Conservation (phyloP, 441 rosid genomes). For the Eruca vesicaria region DNA sequence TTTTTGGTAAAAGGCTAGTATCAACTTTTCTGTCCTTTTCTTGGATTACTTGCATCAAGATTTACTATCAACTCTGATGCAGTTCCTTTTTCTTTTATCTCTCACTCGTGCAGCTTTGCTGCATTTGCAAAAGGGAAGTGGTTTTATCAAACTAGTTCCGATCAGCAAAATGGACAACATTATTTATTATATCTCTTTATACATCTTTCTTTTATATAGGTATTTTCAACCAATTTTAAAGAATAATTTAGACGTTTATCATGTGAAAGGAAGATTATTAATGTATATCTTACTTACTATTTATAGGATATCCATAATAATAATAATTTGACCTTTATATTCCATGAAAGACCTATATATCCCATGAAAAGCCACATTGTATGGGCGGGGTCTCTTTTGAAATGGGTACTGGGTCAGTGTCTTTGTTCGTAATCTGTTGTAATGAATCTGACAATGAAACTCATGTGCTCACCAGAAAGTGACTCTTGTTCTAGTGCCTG, state of each 20-base stretch:
- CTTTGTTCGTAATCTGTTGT: slow-evolving; percentile 46
- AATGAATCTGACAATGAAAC: slow-evolving; percentile 37
- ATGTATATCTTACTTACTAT: background rate
- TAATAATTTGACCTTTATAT: background rate
- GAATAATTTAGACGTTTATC: background rate
- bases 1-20: slow-evolving; percentile 5
- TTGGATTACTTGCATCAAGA: background rate
- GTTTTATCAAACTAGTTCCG: background rate
- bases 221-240: background rate
- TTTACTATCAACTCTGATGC: background rate
- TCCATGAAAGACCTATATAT: background rate
- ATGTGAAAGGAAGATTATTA: background rate
- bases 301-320: background rate
- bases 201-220: background rate
- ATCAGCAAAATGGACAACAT: background rate
- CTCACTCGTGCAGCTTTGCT: slow-evolving; percentile 11
- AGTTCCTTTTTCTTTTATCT: background rate
- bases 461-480: slow-evolving; percentile 27
- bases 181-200: background rate
- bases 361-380: background rate
- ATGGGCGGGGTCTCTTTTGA: slow-evolving; percentile 43
- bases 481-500: slow-evolving; percentile 37
- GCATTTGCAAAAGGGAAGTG: slow-evolving; percentile 20
- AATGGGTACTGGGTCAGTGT: slow-evolving; percentile 43
- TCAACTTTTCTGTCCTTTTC: background rate